A percentile compares a stretch with the other conserved stretches of the same genome.
Evolutionary conservation across 2,329 filamentous ascomycete genomes (phyloP).

Genomic region (Escovopsis sp.): DNA sequence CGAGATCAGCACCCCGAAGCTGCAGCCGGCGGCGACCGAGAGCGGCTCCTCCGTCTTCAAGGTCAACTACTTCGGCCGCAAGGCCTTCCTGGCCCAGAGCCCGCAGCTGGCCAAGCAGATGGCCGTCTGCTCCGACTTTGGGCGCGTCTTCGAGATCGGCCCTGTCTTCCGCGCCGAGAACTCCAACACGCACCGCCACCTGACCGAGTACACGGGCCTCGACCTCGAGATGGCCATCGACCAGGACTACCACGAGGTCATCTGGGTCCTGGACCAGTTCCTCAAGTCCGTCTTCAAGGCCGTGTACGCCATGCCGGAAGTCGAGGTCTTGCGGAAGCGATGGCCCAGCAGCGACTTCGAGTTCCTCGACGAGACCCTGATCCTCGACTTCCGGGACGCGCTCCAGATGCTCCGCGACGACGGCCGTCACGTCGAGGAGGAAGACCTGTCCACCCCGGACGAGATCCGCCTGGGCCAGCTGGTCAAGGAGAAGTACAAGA

Average conservation of each 20-base stretch:
- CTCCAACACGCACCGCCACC: constrained; percentile 84
- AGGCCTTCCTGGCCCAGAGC: constrained; percentile 79
- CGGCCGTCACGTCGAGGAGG: constrained; percentile 54
- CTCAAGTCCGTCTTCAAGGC: constrained; percentile 55
- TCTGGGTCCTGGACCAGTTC: constrained; percentile 61
- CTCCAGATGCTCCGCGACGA: constrained; percentile 73
- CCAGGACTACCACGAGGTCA: constrained; percentile 76
- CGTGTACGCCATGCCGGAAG: constrained; percentile 40
- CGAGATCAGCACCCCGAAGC: constrained; percentile 86
- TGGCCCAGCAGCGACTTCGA: constrained; percentile 79
- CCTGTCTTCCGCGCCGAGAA: constrained; percentile 83
- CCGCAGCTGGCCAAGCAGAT: constrained; percentile 90
- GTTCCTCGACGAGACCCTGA: constrained; percentile 72
- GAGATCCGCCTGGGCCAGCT: constrained; percentile 76
- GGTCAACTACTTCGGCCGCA: constrained; percentile 78
- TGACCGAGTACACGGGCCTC: constrained; percentile 87
- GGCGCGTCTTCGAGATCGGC: constrained; percentile 62
- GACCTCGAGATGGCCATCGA: constrained; percentile 89
- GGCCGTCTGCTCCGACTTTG: constrained; percentile 78
- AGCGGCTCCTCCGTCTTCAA: constrained; percentile 85
- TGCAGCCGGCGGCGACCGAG: constrained; percentile 81
- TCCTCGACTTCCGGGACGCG: constrained; percentile 66
- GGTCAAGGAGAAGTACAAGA: constrained; percentile 71
- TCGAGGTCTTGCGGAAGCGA: constrained; percentile 65
- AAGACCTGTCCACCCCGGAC: constrained; percentile 72